A percentile compares a stretch with the other conserved stretches of the same genome.
Evolutionary conservation across 2,329 filamentous ascomycete species (phyloP).

Genomic region (Rutstroemia sp.): DNA sequence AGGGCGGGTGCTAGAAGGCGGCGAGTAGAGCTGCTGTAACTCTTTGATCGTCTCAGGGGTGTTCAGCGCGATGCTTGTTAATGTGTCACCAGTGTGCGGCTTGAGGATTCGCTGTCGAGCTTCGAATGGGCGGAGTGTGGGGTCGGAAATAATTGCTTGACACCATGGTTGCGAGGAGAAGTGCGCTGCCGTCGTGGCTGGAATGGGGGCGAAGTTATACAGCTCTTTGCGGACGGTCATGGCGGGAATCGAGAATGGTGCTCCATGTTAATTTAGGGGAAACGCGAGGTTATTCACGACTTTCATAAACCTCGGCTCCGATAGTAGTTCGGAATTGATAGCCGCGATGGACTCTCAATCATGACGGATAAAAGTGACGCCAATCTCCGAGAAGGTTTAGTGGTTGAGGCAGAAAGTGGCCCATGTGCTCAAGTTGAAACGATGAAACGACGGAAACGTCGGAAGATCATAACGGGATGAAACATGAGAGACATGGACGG

Average conservation of each 20-base stretch:
- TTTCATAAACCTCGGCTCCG: neutral
- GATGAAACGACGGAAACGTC: too few species aligned
- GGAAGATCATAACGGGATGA: too few species aligned
- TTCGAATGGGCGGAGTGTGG: conserved; percentile 15
- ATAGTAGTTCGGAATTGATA: too few species aligned
- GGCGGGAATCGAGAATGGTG: neutral
- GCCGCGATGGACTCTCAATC: too few species aligned
- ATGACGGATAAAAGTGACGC: too few species aligned
- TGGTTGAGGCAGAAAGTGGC: too few species aligned
- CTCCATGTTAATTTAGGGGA: neutral
- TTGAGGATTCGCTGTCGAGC: conserved; percentile 4
- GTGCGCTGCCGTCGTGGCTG: conserved; percentile 12
- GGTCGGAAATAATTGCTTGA: conserved; percentile 14
- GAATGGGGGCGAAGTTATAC: neutral
- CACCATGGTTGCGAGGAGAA: conserved; percentile 17
- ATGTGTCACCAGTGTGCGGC: conserved; percentile 10
- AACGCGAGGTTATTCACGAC: neutral
- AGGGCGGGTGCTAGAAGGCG: neutral
- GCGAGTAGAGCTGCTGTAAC: conserved; percentile 18
- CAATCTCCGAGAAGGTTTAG: too few species aligned
- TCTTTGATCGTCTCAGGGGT: conserved; percentile 15
- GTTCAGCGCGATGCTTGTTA: conserved; percentile 9
- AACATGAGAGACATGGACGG: too few species aligned
- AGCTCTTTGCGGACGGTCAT: neutral
- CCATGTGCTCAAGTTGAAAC: too few species aligned